Percentiles rank a stretch among this genome's conserved stretches.
phyloP scores from a whole-genome alignment of 2,329 filamentous ascomycete genomes.

The Microdochium bolleyi region DNA sequence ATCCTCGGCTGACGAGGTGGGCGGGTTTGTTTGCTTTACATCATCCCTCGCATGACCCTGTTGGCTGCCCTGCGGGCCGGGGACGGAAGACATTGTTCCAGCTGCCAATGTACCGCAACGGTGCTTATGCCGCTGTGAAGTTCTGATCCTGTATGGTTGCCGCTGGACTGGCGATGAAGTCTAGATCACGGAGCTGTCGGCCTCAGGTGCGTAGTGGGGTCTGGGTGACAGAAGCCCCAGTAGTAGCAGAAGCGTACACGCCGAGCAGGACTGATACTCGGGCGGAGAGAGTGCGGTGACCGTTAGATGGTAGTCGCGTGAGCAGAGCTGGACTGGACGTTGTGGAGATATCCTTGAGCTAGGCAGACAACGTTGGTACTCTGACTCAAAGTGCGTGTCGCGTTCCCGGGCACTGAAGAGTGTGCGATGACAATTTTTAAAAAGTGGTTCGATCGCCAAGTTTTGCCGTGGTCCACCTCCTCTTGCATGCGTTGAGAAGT shows the following conservation, averaged over 20 bases:
- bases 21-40: background rate
- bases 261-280: too few relatives aligned
- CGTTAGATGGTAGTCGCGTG: too few relatives aligned
- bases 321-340: too few relatives aligned
- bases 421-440: background rate
- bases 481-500: background rate
- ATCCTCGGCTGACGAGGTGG: background rate
- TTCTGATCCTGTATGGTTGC: background rate
- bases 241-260: too few relatives aligned
- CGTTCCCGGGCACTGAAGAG: background rate
- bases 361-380: too few relatives aligned
- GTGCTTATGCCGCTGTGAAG: background rate
- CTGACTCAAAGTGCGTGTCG: too few relatives aligned
- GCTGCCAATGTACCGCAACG: background rate
- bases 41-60: background rate
- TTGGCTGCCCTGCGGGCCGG: background rate
- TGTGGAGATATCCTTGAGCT: too few relatives aligned
- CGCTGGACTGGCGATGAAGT: background rate
- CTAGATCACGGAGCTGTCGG: background rate
- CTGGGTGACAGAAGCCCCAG: background rate
- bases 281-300: too few relatives aligned
- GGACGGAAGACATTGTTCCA: background rate
- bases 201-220: too few relatives aligned
- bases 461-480: background rate
- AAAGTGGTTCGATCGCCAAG: background rate